Evolutionary conservation across 345 rosid species (phyloP).

Genomic region (Lepidium aucheri): DNA sequence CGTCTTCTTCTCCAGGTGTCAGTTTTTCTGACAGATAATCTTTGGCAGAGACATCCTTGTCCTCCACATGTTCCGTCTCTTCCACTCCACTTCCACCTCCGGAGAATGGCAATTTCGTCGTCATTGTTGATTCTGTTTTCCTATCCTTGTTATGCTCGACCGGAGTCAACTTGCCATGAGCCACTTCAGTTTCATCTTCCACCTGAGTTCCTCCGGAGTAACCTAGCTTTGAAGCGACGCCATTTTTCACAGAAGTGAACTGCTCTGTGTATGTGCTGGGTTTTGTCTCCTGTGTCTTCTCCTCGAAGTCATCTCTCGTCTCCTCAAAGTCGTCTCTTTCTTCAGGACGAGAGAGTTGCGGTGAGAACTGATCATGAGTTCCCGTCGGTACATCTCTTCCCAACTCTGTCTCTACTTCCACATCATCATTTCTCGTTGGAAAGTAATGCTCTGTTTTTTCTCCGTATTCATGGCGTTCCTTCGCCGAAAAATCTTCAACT

Average conservation of each 20-base stretch:
- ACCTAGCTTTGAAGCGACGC: constrained; percentile 45
- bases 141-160: constrained; percentile 30
- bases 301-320: neutral
- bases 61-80: constrained; percentile 22
- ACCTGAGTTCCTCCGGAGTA: constrained; percentile 13
- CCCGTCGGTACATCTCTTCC: constrained; percentile 7
- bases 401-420: neutral
- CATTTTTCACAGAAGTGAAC: constrained; percentile 32
- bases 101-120: constrained; percentile 23
- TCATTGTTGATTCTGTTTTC: constrained; percentile 25
- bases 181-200: neutral
- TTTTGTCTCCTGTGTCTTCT: constrained; percentile 10
- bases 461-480: neutral
- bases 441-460: neutral
- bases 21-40: constrained; percentile 41
- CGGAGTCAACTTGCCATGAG: constrained; percentile 36
- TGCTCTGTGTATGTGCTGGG: constrained; percentile 31
- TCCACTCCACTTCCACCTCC: neutral
- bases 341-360: constrained; percentile 17
- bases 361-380: constrained; percentile 44
- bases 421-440: constrained; percentile 3
- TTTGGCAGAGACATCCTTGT: constrained; percentile 33
- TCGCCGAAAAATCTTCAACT: neutral
- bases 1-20: too few species aligned
- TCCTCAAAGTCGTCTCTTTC: neutral